Base-by-base conservation (phyloP, 305 asterid species). In the Plantago rigida region DNA sequence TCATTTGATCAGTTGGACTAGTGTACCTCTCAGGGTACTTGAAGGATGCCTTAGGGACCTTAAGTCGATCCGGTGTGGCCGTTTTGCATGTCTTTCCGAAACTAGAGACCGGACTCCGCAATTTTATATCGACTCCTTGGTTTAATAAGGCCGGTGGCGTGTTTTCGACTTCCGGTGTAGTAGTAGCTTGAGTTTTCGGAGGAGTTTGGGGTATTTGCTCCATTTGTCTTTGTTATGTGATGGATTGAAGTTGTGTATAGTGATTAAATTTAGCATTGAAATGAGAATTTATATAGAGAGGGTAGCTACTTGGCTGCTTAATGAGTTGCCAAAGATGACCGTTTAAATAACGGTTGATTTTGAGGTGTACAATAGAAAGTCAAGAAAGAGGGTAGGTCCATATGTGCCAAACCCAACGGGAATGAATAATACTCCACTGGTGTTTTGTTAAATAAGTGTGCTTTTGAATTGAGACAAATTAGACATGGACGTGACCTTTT, bases 1-100 rank as follows among this genome's bases (percentile, higher is more conserved):
- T 79, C 74, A 85, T 85, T 51, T 79, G 87, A 81, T 89, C 97
- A 34, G 97, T 89, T 50, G 95, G 97, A 47, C 95, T 89, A 15
- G 81, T 76, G 62, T 89, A 89, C 79, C 97, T 89, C 62, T 89
- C 95, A 0, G 85, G 80, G 72, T 78, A 78, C 63, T 83, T 87
- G 76, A 85, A 79, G 7, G 39, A 4, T 56, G 95, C 82, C 66
- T 80, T 80, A 28, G 95, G 97, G 52, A 89, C 74, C 71, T 78
- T 87, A 14, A 89, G 86, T 29, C 83, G 77, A 60, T 80, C 86
- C 0, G 96, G 97, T 1, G 76, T 69, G 65, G 66, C 69, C 11
- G 61, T 76, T 28, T 73, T 85, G 67, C 68, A 68, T 12, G 61
- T 76, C 28, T 73, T 85, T 52, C 71, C 72, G 45, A 77, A 52